phyloP scores from a whole-genome alignment of 202 grass and related monocot genomes.

The Setaria viridis region DNA sequence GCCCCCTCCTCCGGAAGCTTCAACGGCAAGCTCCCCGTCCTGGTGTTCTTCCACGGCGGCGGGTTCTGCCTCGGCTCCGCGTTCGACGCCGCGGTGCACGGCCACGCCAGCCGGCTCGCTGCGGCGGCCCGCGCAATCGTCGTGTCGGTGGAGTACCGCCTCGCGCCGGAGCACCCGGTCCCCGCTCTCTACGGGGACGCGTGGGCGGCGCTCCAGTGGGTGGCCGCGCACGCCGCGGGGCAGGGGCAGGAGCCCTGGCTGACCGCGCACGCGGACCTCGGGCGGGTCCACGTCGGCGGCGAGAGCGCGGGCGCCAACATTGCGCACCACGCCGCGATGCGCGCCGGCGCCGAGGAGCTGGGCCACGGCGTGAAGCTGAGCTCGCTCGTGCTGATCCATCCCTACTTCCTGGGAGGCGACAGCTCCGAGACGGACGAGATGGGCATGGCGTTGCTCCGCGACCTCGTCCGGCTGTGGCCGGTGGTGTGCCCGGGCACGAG shows the following conservation, averaged over 20 bases:
- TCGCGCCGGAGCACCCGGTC: slow-evolving; percentile 71
- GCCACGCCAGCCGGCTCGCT: slow-evolving; percentile 67
- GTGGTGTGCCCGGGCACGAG: slow-evolving; percentile 65
- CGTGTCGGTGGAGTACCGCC: slow-evolving; percentile 75
- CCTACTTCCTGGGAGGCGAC: slow-evolving; percentile 67
- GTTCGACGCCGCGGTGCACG: slow-evolving; percentile 57
- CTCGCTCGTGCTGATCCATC: slow-evolving; percentile 66
- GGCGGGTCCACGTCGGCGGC: slow-evolving; percentile 65
- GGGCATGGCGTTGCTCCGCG: slow-evolving; percentile 51
- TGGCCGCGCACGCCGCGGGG: slow-evolving; percentile 53
- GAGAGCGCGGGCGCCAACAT: slow-evolving; percentile 89
- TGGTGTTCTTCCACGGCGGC: slow-evolving; percentile 81
- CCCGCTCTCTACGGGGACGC: slow-evolving; percentile 72
- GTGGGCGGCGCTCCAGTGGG: slow-evolving; percentile 76
- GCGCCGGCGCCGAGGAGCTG: slow-evolving; percentile 52
- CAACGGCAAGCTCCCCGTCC: slow-evolving; percentile 51
- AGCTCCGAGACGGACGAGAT: slow-evolving; percentile 64
- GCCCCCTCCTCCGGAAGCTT: neutral
- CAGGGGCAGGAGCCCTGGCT: slow-evolving; percentile 57
- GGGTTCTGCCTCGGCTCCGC: slow-evolving; percentile 86
- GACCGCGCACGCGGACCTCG: slow-evolving; percentile 58
- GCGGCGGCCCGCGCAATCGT: slow-evolving; percentile 50
- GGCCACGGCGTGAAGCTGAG: slow-evolving; percentile 58
- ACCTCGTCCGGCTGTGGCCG: slow-evolving; percentile 69
- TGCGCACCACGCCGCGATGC: slow-evolving; percentile 69